Evolutionary conservation across 306 rosid species (phyloP), one percentile per base, ranked within the genome.

Genomic region (Prunus mira): DNA sequence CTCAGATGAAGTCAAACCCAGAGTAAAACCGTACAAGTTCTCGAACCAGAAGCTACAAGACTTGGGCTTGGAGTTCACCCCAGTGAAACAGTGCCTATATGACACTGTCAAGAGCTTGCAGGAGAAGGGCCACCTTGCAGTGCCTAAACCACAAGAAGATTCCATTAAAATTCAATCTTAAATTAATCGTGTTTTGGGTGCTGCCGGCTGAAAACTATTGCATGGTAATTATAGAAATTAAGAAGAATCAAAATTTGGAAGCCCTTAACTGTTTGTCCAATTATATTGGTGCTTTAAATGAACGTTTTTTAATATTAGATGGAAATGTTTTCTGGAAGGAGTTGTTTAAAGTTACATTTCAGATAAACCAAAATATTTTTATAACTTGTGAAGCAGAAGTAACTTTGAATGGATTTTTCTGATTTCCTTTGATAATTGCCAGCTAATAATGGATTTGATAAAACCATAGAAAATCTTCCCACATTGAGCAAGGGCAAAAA

Each of bases 61-160:
- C 12, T 75, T 92, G 82, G 98, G 98, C 3, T 25, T 95, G 80
- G 91, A 90, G 76, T 90, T 90, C 84, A 95, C 88, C 2, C 76
- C 96, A 12, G 89, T 87, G 79, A 85, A 86, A 81, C 93, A 92
- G 70, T 82, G 92, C 80, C 67, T 95, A 1, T 90, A 95, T 76
- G 98, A 95, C 10, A 90, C 97, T 4, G 97, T 95, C 30, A 95
- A 74, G 89, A 86, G 88, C 81, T 82, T 95, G 55, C 98, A 89
- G 77, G 91, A 95, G 72, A 92, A 89, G 68, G 98, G 98, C 22
- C 92, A 86, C 83, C 90, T 95, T 85, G 76, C 89, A 67, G 34
- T 79, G 3, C 90, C 81, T 5, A 19, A 76, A 43, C 54, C 46
- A 73, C 76, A 83, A 50, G 64, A 78, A 71, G 84, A 91, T 25